phyloP scores from a whole-genome alignment of 176 grass and related monocot genomes.

The Eragrostis nindensis region DNA sequence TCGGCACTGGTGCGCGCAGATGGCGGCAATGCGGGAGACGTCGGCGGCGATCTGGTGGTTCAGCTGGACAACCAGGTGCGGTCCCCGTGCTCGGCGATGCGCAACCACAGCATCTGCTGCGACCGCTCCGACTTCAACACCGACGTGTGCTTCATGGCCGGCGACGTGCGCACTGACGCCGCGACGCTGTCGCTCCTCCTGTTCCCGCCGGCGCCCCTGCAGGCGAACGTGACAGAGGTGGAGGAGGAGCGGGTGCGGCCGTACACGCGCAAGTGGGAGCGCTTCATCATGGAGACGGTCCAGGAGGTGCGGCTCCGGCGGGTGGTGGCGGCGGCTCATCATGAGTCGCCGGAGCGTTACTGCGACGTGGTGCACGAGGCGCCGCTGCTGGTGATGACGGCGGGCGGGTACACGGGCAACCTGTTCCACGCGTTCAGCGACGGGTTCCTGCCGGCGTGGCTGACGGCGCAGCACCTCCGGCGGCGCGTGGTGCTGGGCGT shows the following conservation, averaged over 20 bases:
- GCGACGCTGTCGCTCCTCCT: constrained; percentile 52
- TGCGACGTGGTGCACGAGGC: constrained; percentile 76
- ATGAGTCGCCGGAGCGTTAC: too few species aligned
- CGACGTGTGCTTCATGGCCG: constrained; percentile 84
- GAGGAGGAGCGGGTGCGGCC: constrained; percentile 60
- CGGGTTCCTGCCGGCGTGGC: constrained; percentile 61
- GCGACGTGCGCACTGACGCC: constrained; percentile 68
- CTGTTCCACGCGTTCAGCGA: constrained; percentile 77
- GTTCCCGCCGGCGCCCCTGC: neutral
- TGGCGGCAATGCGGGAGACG: neutral
- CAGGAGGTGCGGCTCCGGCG: constrained; percentile 61
- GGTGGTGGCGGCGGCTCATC: too few species aligned
- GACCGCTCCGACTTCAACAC: constrained; percentile 64
- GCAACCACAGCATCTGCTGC: constrained; percentile 60
- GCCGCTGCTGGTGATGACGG: constrained; percentile 60
- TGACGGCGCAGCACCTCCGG: constrained; percentile 69
- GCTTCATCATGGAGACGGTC: constrained; percentile 47
- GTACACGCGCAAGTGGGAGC: constrained; percentile 89
- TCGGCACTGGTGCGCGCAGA: too few species aligned
- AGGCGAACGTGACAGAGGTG: neutral
- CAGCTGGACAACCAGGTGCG: constrained; percentile 47
- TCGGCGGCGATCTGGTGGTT: neutral
- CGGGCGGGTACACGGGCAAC: constrained; percentile 73
- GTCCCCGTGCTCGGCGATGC: constrained; percentile 51
- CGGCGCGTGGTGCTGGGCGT: constrained; percentile 59